Evolutionary conservation across 768 basidiomycete genomes (phyloP), one percentile per base, ranked within the genome.

Genomic region (Collybia sordida): DNA sequence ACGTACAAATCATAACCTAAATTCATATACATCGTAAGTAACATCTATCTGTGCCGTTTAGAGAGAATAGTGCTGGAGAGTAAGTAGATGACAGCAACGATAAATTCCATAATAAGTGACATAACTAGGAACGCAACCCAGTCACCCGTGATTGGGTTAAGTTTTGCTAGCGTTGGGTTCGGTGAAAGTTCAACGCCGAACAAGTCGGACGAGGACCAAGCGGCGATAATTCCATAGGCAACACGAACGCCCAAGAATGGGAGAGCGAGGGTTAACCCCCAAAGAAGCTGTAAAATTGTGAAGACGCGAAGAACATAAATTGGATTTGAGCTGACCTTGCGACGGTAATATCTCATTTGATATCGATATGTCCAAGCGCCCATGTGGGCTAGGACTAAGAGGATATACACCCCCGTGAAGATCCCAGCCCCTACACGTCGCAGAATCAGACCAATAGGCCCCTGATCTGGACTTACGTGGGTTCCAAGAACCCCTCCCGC

Each of bases 71-170:
- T 76, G 56, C 76, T 77, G 45, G 72, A 71, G 38, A 75, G 59
- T 39, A 78, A 60, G 57, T 74, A 88, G 44, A 85, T 69, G 31
- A 71, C 50, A 42, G 73, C 72, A 12, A 77, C 70, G 31, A 73
- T 59, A 56, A 72, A 82, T 64, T 89, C 86, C 79, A 81, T 81
- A 35, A 86, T 52, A 34, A 83, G 68, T 12, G 77, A 76, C 70
- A 88, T 78, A 47, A 76, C 64, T 24, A 87, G 71, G 61, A 75
- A 88, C 54, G 80, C 56, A 42, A 76, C 64, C 82, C 81, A 86
- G 51, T 75, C 64, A 24, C 85, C 84, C 2, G 74, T 78, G 28
- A 80, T 58, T 43, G 79, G 71, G 56, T 84, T 82, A 61, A 85
- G 79, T 60, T 76, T 75, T 31, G 74, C 75, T 6, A 86, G 72